Evolutionary conservation across 352 stramenopile genomes (phyloP).

Genomic region (Pythium phragmitis): DNA sequence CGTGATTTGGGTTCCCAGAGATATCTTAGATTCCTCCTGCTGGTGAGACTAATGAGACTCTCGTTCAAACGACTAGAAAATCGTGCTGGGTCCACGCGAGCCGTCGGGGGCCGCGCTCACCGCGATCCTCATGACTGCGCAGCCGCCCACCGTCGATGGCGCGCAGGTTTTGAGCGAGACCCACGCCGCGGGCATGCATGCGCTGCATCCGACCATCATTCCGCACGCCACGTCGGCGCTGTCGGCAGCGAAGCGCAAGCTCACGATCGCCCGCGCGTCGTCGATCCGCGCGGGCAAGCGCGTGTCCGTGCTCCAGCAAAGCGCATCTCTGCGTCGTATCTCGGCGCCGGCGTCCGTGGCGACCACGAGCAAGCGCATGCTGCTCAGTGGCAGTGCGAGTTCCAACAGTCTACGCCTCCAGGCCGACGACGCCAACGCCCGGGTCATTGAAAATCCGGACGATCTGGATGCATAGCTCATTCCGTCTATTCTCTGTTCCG

Average conservation of each 20-base stretch:
- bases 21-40: background rate
- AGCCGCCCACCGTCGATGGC: constrained; percentile 49
- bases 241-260: background rate
- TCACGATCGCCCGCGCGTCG: constrained; percentile 19
- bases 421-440: background rate
- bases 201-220: constrained; percentile 26
- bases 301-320: constrained; percentile 12
- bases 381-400: background rate
- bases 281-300: constrained; percentile 28
- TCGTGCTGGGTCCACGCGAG: constrained; percentile 52
- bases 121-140: constrained; percentile 46
- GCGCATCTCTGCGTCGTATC: constrained; percentile 12
- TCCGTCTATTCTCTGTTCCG: too few relatives aligned
- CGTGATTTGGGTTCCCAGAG: background rate
- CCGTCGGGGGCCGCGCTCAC: constrained; percentile 44
- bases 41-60: background rate
- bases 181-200: constrained; percentile 41
- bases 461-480: background rate
- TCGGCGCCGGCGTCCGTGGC: constrained; percentile 4
- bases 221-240: background rate
- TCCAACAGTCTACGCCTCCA: background rate
- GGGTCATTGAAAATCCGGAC: background rate
- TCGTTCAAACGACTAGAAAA: constrained; percentile 30
- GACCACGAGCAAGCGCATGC: background rate
- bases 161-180: constrained; percentile 47